Evolutionary conservation across 2,329 filamentous ascomycete genomes (phyloP).

Genomic region (Cytospora paraplurivora): DNA sequence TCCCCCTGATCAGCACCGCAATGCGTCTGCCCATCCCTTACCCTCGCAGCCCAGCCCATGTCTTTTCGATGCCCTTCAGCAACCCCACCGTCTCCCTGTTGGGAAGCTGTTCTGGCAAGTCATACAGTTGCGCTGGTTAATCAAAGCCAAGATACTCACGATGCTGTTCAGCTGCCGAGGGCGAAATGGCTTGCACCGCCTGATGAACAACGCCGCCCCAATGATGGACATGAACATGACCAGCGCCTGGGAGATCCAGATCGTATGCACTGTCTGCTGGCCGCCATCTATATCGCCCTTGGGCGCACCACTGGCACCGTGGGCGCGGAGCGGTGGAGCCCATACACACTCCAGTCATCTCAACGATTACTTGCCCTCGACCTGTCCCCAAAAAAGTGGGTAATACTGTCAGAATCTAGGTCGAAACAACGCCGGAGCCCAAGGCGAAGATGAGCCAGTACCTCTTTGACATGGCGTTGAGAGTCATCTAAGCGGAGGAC

Average conservation of each 20-base stretch:
- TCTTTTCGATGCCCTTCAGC: conserved; percentile 63
- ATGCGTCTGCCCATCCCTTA: conserved; percentile 69
- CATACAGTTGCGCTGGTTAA: conserved; percentile 76
- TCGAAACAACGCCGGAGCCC: conserved; percentile 69
- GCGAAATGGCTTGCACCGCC: conserved; percentile 69
- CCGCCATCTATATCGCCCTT: conserved; percentile 48
- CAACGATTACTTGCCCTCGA: conserved; percentile 62
- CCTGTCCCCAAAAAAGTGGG: conserved; percentile 66
- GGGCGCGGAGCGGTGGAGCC: no score
- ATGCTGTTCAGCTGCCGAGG: conserved; percentile 80
- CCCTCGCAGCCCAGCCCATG: conserved; percentile 73
- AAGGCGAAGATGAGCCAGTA: conserved; percentile 69
- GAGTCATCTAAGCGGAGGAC: conserved; percentile 66
- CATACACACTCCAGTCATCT: conserved; percentile 30
- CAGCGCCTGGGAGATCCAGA: conserved; percentile 65
- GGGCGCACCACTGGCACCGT: conserved; percentile 24
- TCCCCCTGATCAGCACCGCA: conserved; percentile 79
- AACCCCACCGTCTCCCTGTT: conserved; percentile 62
- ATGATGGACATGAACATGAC: conserved; percentile 63
- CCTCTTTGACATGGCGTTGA: conserved; percentile 63
- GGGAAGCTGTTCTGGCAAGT: conserved; percentile 68
- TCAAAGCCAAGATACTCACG: conserved; percentile 72
- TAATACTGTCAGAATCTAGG: conserved; percentile 72
- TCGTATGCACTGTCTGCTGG: conserved; percentile 63
- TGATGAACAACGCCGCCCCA: conserved; percentile 60